A percentile compares a stretch with the other conserved stretches of the same genome.
These are phyloP conservation scores for Periglandula ipomoeae DNA, from an alignment of 2,329 filamentous ascomycete species.

Conservation along the genomic window DNA sequence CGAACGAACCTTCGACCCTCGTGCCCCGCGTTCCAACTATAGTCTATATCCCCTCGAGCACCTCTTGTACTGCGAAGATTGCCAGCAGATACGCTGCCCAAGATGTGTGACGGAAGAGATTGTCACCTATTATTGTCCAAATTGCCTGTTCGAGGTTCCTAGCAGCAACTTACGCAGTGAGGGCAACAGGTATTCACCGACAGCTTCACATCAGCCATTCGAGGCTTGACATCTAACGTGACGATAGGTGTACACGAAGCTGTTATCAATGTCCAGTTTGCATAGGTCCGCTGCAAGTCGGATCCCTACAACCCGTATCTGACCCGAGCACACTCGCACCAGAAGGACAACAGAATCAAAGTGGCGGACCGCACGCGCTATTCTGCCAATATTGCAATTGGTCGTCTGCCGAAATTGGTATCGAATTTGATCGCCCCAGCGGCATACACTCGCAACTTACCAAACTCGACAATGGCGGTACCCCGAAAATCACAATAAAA, in stretches of 20 bases:
- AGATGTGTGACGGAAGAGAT: constrained; percentile 90
- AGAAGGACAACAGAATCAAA: constrained; percentile 24
- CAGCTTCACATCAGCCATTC: neutral
- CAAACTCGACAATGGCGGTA: constrained; percentile 56
- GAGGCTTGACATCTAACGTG: constrained; percentile 9
- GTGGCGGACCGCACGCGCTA: constrained; percentile 59
- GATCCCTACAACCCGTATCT: constrained; percentile 52
- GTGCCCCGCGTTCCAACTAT: constrained; percentile 76
- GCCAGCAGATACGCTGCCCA: constrained; percentile 89
- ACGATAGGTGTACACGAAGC: constrained; percentile 71
- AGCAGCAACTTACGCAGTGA: constrained; percentile 88
- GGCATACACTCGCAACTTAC: constrained; percentile 75
- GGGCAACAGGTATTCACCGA: constrained; percentile 65
- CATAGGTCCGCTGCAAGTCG: constrained; percentile 68
- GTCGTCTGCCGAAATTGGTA: constrained; percentile 80
- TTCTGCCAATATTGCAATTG: constrained; percentile 88
- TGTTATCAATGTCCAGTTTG: constrained; percentile 95
- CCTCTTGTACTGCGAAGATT: constrained; percentile 94
- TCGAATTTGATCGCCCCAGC: constrained; percentile 82
- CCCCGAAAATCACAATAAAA: constrained; percentile 38
- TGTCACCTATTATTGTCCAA: constrained; percentile 90
- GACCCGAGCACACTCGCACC: constrained; percentile 35
- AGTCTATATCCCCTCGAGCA: constrained; percentile 89
- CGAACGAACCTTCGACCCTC: constrained; percentile 77
- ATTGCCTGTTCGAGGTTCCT: constrained; percentile 90